A percentile compares a stretch with the other conserved stretches of the same genome.
phyloP scores from a whole-genome alignment of 768 basidiomycete species.

The Obba rivulosa region DNA sequence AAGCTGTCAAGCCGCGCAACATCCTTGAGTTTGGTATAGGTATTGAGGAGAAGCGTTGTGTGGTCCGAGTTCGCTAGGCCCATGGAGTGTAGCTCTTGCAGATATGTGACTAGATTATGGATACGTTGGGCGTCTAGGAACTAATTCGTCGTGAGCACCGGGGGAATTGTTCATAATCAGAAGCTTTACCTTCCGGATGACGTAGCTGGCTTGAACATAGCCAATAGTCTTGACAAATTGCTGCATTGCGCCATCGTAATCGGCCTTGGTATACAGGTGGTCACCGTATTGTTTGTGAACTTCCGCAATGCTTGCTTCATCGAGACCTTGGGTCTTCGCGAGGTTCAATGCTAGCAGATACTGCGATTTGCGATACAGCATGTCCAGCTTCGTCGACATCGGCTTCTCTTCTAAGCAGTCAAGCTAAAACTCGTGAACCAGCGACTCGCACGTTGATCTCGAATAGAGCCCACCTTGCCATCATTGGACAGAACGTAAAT shows the following conservation, averaged over 20 bases:
- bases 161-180: neutral
- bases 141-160: constrained; percentile 34
- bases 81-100: constrained; percentile 89
- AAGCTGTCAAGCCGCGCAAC: constrained; percentile 83
- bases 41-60: constrained; percentile 93
- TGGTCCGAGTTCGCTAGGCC: constrained; percentile 94
- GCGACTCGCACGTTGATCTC: neutral
- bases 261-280: constrained; percentile 82
- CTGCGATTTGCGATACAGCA: constrained; percentile 75
- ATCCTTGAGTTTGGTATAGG: constrained; percentile 96
- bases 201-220: constrained; percentile 86
- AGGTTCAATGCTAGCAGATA: constrained; percentile 78
- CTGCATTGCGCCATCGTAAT: constrained; percentile 90
- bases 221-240: constrained; percentile 92
- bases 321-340: constrained; percentile 74
- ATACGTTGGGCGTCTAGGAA: constrained; percentile 96
- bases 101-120: constrained; percentile 89
- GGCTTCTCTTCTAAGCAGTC: constrained; percentile 70
- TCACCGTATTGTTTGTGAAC: constrained; percentile 91
- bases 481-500: constrained; percentile 77
- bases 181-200: constrained; percentile 80
- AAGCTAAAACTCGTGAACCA: constrained; percentile 36
- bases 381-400: constrained; percentile 78
- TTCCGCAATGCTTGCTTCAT: constrained; percentile 72
- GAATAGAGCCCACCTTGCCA: constrained; percentile 51